phyloP scores from a whole-genome alignment of 2,329 filamentous ascomycete genomes.

The Thermothelomyces thermophilus region DNA sequence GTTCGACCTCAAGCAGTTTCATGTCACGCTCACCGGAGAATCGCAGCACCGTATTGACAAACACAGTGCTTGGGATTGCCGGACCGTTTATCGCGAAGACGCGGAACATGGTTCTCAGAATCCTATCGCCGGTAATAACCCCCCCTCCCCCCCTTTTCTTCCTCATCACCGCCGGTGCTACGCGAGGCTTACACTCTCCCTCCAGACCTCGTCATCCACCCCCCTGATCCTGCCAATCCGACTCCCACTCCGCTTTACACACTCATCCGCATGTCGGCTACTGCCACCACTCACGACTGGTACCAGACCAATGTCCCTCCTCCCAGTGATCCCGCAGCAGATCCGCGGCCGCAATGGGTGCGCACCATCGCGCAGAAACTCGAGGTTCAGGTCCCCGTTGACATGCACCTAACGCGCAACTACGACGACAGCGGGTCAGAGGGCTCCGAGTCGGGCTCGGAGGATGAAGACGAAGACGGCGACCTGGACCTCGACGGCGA shows the following conservation, averaged over 20 bases:
- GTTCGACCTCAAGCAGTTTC: slow-evolving; percentile 43
- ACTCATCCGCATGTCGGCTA: slow-evolving; percentile 47
- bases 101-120: slow-evolving; percentile 31
- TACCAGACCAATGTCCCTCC: slow-evolving; percentile 43
- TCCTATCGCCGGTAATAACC: slow-evolving; percentile 41
- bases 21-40: slow-evolving; percentile 36
- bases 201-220: slow-evolving; percentile 43
- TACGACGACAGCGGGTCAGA: slow-evolving; percentile 27
- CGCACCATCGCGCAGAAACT: slow-evolving; percentile 40
- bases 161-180: neutral
- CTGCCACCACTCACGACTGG: slow-evolving; percentile 45
- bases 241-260: slow-evolving; percentile 42
- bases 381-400: slow-evolving; percentile 38
- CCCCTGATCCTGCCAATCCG: slow-evolving; percentile 28
- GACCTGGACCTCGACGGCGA: slow-evolving; percentile 15
- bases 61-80: slow-evolving; percentile 41
- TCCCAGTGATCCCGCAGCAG: slow-evolving; percentile 14
- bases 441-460: slow-evolving; percentile 5
- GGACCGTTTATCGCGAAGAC: slow-evolving; percentile 36
- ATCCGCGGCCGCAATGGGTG: slow-evolving; percentile 40
- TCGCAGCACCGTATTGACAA: slow-evolving; percentile 18
- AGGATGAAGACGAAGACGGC: slow-evolving; percentile 17
- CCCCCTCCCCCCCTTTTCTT: neutral
- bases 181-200: neutral
- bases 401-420: slow-evolving; percentile 35